Base-by-base conservation (phyloP, 1,139 yeast species). In the Sugiyamaella novakii region DNA sequence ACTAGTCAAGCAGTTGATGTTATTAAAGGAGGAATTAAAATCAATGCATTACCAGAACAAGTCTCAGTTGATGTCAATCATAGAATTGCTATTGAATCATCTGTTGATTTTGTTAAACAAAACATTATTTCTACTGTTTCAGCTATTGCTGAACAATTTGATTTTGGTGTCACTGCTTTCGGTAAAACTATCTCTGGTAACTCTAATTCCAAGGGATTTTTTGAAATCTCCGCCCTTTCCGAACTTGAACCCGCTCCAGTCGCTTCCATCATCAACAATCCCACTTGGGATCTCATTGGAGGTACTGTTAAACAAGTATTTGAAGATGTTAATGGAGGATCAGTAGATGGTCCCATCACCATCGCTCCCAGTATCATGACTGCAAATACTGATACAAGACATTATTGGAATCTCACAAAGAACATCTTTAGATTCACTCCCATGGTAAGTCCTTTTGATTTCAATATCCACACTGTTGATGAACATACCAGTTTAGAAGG, bases 341-440 rank as follows among this genome's bases (percentile, higher is more conserved):
- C 21, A n/a, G 57, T 52, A 1, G 38, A 36, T 35, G 31, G 31
- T 3, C 29, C 46, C 12, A 43, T 79, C 21, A 68, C 82, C 27
- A 72, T 84, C 46, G 71, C 89, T 1, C 94, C 95, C 8, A 72
- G 79, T 15, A 63, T 86, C 45, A 78, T 85, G 80, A 76, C 87
- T 4, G 96, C 87, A 27, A 88, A 87, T 67, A 88, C 96, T 2
- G 96, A 88, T 64, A 87, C 96, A 6, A 78, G 79, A 62, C 78
- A 80, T 63, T 87, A 85, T 69, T 86, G 94, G 91, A 68, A 73
- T 45, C 73, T 88, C 62, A 78, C 89, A n/a, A 72, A 74, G 48
- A 79, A 85, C 63, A 86, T 89, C 52, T 87, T 76, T 73, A 77
- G 96, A 59, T 83, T 76, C 65, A 64, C 76, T 15, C 86, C 84